Evolutionary conservation across 2,329 filamentous ascomycete species (phyloP), one percentile per base, ranked within the genome.

Genomic region (Cadophora malorum): DNA sequence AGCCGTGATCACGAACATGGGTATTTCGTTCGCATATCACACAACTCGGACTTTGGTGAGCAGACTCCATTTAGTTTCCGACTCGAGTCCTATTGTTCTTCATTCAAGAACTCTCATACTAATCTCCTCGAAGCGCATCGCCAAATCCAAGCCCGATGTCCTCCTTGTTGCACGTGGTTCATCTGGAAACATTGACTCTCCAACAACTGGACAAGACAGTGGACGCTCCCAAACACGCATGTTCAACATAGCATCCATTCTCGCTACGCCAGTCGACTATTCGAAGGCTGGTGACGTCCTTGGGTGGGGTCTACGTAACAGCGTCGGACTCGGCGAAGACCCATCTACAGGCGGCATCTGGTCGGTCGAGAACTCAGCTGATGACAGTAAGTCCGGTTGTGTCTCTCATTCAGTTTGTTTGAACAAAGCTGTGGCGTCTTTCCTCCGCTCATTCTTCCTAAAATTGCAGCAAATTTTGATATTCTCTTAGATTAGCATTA

Each of bases 1-100:
- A 19, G 65, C 66, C 8, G 49, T 71, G 16, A 47, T 71, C 14
- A 71, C 63, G 12, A 56, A 56, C 14, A 68, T 71, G 67, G 45
- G 23, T 19, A 68, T 59, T 31, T 38, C 53, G n/a, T 64, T 63
- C 31, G 38, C 63, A 14, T 38, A 56, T 35, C 67, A 68, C 65
- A 56, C 53, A 2, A 69, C 67, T 38, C 67, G 69, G 2, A 71
- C 67, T 21, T 58, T 69, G 10, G 41, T 45, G 16, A 45, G 41
- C 41, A 45, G 16, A 45, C 14, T 45, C 41, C 35, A 41, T 9
- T 14, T 41, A 28, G 28, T 28, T 28, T 28, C 5, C 28, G 3
- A 3, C 28, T 28, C 5, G 28, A 28, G 5, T 28, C 28, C 28
- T 28, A 28, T 28, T 5, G 28, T 28, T 38, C 35, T 10, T 38